Evolutionary conservation across 1,139 yeast species (phyloP).

Genomic region (Magnusiomyces sp.): DNA sequence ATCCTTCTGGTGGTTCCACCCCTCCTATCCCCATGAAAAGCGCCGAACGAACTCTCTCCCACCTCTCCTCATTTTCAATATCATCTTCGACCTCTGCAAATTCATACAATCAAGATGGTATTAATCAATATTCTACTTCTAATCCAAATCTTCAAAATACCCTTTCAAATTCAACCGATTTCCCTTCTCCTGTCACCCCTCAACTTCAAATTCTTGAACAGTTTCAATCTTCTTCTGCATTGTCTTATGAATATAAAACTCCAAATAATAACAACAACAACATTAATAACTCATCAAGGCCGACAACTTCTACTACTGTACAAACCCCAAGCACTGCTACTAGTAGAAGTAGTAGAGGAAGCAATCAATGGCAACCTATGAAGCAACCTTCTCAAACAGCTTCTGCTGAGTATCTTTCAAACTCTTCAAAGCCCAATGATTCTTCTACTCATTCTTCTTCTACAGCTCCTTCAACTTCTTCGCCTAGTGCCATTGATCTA

Average conservation of each 20-base stretch:
- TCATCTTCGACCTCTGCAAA: not conserved
- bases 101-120: not conserved
- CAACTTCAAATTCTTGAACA: conserved; percentile 16
- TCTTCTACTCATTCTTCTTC: conserved; percentile 1
- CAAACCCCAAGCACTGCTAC: no score
- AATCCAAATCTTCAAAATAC: not conserved
- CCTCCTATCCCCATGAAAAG: conserved; percentile 14
- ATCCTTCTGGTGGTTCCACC: conserved; percentile 1
- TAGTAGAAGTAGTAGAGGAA: no score
- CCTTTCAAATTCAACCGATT: conserved; percentile 6
- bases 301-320: no score
- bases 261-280: no score
- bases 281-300: no score
- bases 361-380: no score
- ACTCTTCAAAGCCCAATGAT: conserved; percentile 4
- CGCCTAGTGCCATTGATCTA: no score
- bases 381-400: no score
- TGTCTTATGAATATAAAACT: not conserved
- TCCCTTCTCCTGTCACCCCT: conserved; percentile 16
- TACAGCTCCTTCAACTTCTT: not conserved
- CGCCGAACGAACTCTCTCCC: conserved; percentile 5
- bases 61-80: not conserved
- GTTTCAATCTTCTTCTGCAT: not conserved
- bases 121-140: not conserved
- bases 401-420: no score